Conservation (phyloP, 1,284 basidiomycete species). For the Ustilago sp. region DNA sequence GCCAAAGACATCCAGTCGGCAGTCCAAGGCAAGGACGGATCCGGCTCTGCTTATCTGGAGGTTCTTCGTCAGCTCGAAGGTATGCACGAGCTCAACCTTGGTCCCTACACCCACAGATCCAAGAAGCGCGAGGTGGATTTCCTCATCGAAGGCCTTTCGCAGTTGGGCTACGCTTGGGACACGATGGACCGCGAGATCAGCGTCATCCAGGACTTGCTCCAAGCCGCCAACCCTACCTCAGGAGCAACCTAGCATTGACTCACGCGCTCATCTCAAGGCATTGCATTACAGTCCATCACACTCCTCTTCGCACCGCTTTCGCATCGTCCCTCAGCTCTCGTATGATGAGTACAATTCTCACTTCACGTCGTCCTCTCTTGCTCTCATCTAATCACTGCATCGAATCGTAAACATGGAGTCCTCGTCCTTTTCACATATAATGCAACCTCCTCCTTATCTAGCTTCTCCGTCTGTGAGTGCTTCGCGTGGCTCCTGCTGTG, state of each 20-base stretch:
- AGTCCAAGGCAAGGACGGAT: constrained; percentile 10
- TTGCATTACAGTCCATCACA: not conserved
- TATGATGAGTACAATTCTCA: not conserved
- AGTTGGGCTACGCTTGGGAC: constrained; percentile 64
- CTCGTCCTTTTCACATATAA: not conserved
- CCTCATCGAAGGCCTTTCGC: constrained; percentile 59
- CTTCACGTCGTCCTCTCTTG: not conserved
- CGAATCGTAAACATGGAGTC: not conserved
- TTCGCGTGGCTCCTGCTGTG: not conserved
- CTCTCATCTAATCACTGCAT: not conserved
- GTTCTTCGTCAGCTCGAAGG: constrained; percentile 41
- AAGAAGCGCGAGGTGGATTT: constrained; percentile 60
- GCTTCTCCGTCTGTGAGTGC: not conserved
- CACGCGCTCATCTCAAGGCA: not conserved
- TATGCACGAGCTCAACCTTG: constrained; percentile 46
- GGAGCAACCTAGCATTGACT: not conserved
- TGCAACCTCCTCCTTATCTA: not conserved
- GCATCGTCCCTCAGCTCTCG: no score
- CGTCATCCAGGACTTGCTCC: constrained; percentile 54
- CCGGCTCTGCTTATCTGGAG: constrained; percentile 16
- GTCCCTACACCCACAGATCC: constrained; percentile 56
- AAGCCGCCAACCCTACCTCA: constrained; percentile 13
- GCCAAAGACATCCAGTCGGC: constrained; percentile 1
- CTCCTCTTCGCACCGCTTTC: not conserved
- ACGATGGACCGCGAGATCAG: constrained; percentile 60